Conservation (phyloP, 371 early-diverging fungal species). For the Haplosporangium sp. region DNA sequence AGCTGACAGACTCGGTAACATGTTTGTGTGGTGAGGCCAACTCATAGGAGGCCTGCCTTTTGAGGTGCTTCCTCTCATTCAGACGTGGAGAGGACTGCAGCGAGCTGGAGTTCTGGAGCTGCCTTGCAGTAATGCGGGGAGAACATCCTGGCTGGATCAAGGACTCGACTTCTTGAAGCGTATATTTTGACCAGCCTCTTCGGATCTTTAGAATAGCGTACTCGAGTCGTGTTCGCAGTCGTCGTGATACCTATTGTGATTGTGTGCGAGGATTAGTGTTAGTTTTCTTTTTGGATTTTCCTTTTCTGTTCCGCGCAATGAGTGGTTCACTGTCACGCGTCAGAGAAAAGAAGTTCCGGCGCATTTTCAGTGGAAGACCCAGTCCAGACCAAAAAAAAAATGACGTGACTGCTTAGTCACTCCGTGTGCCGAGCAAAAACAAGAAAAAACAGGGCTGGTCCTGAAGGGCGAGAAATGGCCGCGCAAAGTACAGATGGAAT, state of each 20-base stretch:
- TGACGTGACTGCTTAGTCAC: conserved; percentile 17
- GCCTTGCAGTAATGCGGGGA: conserved; percentile 29
- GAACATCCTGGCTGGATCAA: conserved; percentile 40
- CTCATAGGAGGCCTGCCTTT: not conserved
- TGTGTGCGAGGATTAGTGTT: not conserved
- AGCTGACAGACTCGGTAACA: not conserved
- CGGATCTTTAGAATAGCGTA: conserved; percentile 52
- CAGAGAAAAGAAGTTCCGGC: not conserved
- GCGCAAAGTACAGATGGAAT: not conserved
- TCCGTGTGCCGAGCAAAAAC: not conserved
- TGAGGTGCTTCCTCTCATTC: conserved; percentile 10
- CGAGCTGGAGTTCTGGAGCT: conserved; percentile 17
- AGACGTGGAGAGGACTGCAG: conserved; percentile 28
- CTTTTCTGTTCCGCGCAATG: no score
- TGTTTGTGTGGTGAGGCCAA: conserved; percentile 10
- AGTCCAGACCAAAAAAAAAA: conserved; percentile 10
- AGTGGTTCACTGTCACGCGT: conserved; percentile 16
- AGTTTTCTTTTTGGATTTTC: no score
- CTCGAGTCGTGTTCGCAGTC: conserved; percentile 43
- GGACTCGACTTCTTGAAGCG: conserved; percentile 48
- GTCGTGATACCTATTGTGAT: conserved; percentile 30
- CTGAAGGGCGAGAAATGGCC: not conserved
- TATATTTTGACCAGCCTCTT: conserved; percentile 52
- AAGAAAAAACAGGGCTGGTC: not conserved
- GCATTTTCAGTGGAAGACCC: not conserved